phyloP scores from a whole-genome alignment of 2,329 filamentous ascomycete species.

The Endocalyx cinctus region DNA sequence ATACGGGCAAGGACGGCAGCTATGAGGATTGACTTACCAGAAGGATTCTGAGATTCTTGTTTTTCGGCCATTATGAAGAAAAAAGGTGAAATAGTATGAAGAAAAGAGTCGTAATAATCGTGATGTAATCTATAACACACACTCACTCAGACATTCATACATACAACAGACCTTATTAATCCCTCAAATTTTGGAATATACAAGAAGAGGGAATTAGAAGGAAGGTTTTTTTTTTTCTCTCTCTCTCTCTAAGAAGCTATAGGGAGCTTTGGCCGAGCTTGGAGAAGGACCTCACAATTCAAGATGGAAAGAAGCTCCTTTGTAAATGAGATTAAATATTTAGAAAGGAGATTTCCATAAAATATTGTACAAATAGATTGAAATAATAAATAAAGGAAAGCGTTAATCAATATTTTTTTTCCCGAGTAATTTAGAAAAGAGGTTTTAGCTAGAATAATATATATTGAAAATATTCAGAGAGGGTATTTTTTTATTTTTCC shows the following conservation, averaged over 20 bases:
- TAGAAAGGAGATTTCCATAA: constrained; percentile 13
- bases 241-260: constrained; percentile 1
- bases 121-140: constrained; percentile 14
- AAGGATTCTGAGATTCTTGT: constrained; percentile 16
- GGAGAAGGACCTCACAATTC: constrained; percentile 15
- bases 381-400: constrained; percentile 14
- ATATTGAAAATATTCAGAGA: constrained; percentile 10
- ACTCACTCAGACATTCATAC: too few species aligned
- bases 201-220: too few species aligned
- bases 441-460: constrained; percentile 5
- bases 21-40: too few species aligned
- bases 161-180: too few species aligned
- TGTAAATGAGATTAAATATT: too few species aligned
- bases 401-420: not conserved
- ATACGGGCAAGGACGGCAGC: too few species aligned
- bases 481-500: constrained; percentile 11
- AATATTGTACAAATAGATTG: constrained; percentile 25
- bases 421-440: constrained; percentile 2
- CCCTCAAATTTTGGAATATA: too few species aligned
- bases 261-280: constrained; percentile 6
- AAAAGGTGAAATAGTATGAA: constrained; percentile 9
- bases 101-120: constrained; percentile 8
- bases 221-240: too few species aligned
- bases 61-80: constrained; percentile 25
- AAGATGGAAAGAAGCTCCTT: too few species aligned